Base-by-base conservation (phyloP, 1,284 basidiomycete species). In the Heterobasidion occidentale region DNA sequence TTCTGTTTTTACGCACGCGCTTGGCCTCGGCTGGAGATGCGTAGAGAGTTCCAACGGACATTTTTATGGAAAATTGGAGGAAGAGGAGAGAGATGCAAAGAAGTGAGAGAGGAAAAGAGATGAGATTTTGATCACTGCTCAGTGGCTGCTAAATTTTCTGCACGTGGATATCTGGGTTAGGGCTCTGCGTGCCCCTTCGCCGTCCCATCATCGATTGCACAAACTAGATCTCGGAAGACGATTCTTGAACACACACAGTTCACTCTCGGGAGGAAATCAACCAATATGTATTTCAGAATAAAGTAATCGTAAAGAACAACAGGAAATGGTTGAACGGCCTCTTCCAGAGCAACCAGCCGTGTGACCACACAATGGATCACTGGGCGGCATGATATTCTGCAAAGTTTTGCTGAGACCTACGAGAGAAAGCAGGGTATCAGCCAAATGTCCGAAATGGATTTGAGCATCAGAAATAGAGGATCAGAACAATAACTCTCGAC, bases 401-500 rank as follows among this genome's bases (percentile, higher is more conserved):
- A 27, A 27, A 27, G 5, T 27, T 3, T 27, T 27, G 27, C 27
- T 5, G 27, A 4, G 27, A 27, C 4, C 27, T 27, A 27, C 5
- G 27, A 27, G 27, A 27, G 27, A 27, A 27, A 27, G 27, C 4
- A 5, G 5, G 4, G 27, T 27, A 27, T 27, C 4, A 27, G 27
- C 4, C 27, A 27, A 27, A 5, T 27, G 27, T 27, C 27, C 27
- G 27, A 27, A 27, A 27, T 27, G 4, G 27, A 27, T 27, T 27
- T 6, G 27, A 27, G 27, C 27, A 27, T 27, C 27, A 27, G 27
- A 27, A 4, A 27, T 15, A 54, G 1, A 14, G 44, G 20, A 33
- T 55, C 54, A 55, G 54, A 60, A 4, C 47, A 56, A 17, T 53
- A 48, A 27, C 27, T 60, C 48, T 60, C 59, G 59, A 60, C 59